These are phyloP conservation scores for Paecilomyces dactylethromorphus DNA, from an alignment of 2,329 filamentous ascomycete species.

Conservation along the genomic window DNA sequence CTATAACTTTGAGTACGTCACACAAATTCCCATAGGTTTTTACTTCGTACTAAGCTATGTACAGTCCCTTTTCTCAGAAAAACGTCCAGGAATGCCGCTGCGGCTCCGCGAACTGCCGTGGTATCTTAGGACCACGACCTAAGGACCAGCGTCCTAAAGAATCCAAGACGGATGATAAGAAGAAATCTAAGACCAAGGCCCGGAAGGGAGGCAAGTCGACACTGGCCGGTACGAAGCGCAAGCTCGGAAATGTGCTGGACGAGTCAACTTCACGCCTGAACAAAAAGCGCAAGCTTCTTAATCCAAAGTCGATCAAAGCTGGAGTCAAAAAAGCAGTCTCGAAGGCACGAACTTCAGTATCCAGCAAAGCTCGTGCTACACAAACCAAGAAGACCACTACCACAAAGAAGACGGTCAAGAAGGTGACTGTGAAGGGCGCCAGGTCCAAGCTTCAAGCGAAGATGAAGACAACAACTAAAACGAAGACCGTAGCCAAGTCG, in stretches of 20 bases:
- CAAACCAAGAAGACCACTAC: conserved; percentile 9
- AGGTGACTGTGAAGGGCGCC: not conserved
- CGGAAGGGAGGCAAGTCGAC: conserved; percentile 8
- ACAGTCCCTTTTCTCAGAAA: conserved; percentile 51
- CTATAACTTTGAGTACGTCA: conserved; percentile 62
- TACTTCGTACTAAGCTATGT: conserved; percentile 7
- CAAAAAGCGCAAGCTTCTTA: conserved; percentile 24
- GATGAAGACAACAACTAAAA: conserved; percentile 3
- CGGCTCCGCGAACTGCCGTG: conserved; percentile 54
- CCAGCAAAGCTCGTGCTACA: conserved; percentile 13
- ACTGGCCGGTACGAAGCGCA: conserved; percentile 25
- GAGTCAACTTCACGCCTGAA: conserved; percentile 20
- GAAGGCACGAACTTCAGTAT: conserved; percentile 14
- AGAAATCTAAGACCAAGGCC: conserved; percentile 11
- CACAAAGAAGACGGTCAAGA: conserved; percentile 8
- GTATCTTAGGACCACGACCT: conserved; percentile 52
- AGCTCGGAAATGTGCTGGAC: conserved; percentile 18
- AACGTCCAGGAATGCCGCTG: conserved; percentile 60
- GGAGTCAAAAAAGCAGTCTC: conserved; percentile 25
- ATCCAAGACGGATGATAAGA: conserved; percentile 19
- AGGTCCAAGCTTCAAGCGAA: conserved; percentile 1
- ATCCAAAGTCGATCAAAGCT: conserved; percentile 23
- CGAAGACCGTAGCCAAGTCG: conserved; percentile 13
- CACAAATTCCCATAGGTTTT: not conserved
- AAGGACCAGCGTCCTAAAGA: conserved; percentile 34